Conservation (phyloP, 768 basidiomycete species). For the Lactarius sanguifluus region DNA sequence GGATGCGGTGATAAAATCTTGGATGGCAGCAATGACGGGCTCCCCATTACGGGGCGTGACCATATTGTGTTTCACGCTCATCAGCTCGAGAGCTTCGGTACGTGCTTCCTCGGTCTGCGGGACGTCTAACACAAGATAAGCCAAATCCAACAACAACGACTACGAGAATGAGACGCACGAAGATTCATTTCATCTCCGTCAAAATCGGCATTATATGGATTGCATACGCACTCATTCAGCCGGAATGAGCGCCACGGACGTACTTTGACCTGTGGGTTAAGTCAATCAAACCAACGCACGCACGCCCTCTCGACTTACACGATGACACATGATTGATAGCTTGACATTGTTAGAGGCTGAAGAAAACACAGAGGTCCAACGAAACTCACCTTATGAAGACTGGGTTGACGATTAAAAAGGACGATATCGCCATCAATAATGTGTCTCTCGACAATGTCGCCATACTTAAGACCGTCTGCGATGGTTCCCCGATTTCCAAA, state of each 20-base stretch:
- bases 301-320: conserved; percentile 47
- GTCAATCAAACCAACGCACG: conserved; percentile 20
- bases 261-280: conserved; percentile 66
- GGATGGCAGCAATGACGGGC: conserved; percentile 98
- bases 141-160: neutral
- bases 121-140: conserved; percentile 60
- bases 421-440: conserved; percentile 94
- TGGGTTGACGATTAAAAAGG: conserved; percentile 97
- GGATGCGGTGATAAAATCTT: conserved; percentile 99
- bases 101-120: conserved; percentile 98
- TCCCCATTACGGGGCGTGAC: conserved; percentile 98
- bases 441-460: conserved; percentile 94
- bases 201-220: conserved; percentile 98
- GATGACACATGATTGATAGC: conserved; percentile 99
- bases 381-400: conserved; percentile 80
- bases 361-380: conserved; percentile 12
- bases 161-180: conserved; percentile 53
- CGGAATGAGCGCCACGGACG: conserved; percentile 97
- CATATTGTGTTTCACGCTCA: conserved; percentile 95
- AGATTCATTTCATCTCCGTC: conserved; percentile 99
- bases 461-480: conserved; percentile 79
- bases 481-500: conserved; percentile 80
- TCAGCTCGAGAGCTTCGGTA: conserved; percentile 94
- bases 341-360: conserved; percentile 34
- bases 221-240: conserved; percentile 98